A percentile compares a stretch with the other conserved stretches of the same genome.
phyloP scores from a whole-genome alignment of 805 yeast genomes.

The Candida caryicola region DNA sequence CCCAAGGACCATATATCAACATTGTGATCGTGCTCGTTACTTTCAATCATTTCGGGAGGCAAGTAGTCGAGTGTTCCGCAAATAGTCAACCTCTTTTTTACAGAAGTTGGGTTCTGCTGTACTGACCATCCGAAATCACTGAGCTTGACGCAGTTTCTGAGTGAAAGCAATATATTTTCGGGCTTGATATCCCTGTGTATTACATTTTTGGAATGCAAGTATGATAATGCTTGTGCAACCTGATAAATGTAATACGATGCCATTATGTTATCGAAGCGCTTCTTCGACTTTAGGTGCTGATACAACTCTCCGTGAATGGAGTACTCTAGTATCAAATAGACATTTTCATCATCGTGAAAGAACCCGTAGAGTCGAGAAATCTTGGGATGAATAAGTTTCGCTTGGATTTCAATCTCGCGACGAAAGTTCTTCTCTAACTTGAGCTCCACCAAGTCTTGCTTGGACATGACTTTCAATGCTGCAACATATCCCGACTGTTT shows the following conservation, averaged over 20 bases:
- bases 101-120: conserved; percentile 27
- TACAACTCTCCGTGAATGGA: conserved; percentile 86
- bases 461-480: conserved; percentile 90
- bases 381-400: conserved; percentile 72
- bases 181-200: conserved; percentile 95
- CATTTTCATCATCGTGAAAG: conserved; percentile 77
- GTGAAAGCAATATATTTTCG: conserved; percentile 79
- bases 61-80: conserved; percentile 94
- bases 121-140: conserved; percentile 98
- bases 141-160: conserved; percentile 72
- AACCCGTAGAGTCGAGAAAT: conserved; percentile 80
- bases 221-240: conserved; percentile 73
- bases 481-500: conserved; percentile 72
- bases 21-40: conserved; percentile 68
- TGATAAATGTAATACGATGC: conserved; percentile 83
- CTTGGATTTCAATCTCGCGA: conserved; percentile 89
- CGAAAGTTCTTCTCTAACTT: conserved; percentile 83
- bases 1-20: conserved; percentile 96
- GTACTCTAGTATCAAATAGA: conserved; percentile 81
- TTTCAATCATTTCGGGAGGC: conserved; percentile 93
- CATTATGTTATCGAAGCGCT: conserved; percentile 65
- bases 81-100: conserved; percentile 63
- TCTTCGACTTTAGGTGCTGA: conserved; percentile 60
- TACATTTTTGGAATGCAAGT: conserved; percentile 74
- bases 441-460: conserved; percentile 68